A percentile compares a stretch with the other conserved stretches of the same genome.
Evolutionary conservation across 1,284 basidiomycete genomes (phyloP).

Genomic region (Apiotrichum gamsii): DNA sequence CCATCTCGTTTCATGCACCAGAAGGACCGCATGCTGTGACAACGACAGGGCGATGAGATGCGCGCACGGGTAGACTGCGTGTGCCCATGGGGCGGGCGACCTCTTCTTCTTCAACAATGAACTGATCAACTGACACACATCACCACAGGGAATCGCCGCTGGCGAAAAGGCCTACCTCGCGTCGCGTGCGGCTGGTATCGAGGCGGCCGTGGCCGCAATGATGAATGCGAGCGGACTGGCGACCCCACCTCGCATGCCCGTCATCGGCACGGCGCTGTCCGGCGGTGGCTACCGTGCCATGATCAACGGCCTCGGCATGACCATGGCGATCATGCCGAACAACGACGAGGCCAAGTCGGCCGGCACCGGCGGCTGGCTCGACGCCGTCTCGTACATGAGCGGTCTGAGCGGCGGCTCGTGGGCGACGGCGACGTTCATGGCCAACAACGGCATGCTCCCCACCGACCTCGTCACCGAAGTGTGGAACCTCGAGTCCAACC

Average conservation of each 20-base stretch:
- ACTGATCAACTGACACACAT: no score
- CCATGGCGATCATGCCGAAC: constrained; percentile 8
- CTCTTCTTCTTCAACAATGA: no score
- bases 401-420: constrained; percentile 46
- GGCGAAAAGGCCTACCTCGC: constrained; percentile 34
- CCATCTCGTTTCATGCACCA: background rate
- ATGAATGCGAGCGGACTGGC: constrained; percentile 24
- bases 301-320: constrained; percentile 32
- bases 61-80: no score
- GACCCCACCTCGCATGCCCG: constrained; percentile 40
- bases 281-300: constrained; percentile 52
- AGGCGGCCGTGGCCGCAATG: constrained; percentile 28
- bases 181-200: constrained; percentile 21
- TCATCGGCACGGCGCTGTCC: constrained; percentile 46
- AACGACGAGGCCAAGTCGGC: constrained; percentile 5
- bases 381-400: constrained; percentile 42
- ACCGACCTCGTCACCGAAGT: constrained; percentile 37
- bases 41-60: no score
- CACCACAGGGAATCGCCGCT: no score
- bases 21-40: no score
- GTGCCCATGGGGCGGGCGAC: no score
- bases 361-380: constrained; percentile 39
- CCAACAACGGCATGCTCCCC: constrained; percentile 37
- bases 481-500: constrained; percentile 49
- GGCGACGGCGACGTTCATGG: constrained; percentile 42